Conservation (phyloP, 768 basidiomycete species). For the Termitomyces sp. region DNA sequence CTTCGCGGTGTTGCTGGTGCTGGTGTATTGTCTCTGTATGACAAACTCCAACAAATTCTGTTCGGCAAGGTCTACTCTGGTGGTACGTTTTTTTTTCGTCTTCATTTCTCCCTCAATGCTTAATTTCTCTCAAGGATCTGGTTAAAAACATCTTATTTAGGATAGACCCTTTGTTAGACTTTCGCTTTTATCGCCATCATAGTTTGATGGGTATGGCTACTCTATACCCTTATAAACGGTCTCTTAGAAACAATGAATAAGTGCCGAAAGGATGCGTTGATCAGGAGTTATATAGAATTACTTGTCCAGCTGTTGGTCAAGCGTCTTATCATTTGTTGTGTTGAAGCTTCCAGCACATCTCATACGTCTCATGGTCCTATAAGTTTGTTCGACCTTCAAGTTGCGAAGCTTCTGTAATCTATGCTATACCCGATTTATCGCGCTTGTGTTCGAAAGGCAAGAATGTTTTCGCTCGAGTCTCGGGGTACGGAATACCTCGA, state of each 20-base stretch:
- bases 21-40: constrained; percentile 98
- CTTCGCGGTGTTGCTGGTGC: constrained; percentile 99
- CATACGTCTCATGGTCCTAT: too few relatives aligned
- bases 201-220: constrained; percentile 33
- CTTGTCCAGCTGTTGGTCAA: too few relatives aligned
- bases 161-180: constrained; percentile 29
- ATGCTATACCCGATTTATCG: not conserved
- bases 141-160: constrained; percentile 31
- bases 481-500: not conserved
- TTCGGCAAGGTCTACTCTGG: constrained; percentile 99
- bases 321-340: too few relatives aligned
- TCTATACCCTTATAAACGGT: constrained; percentile 35
- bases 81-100: constrained; percentile 43
- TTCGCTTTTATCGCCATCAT: constrained; percentile 25
- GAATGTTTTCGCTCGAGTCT: not conserved
- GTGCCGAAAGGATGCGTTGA: not conserved
- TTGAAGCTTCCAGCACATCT: too few relatives aligned
- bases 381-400: not conserved
- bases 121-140: constrained; percentile 32
- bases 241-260: constrained; percentile 21
- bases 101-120: not conserved
- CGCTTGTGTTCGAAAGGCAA: too few relatives aligned
- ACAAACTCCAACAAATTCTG: constrained; percentile 94
- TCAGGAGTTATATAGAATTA: too few relatives aligned
- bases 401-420: not conserved